Base-by-base conservation (phyloP, 2,329 filamentous ascomycete genomes). In the Calonectria naviculata region DNA sequence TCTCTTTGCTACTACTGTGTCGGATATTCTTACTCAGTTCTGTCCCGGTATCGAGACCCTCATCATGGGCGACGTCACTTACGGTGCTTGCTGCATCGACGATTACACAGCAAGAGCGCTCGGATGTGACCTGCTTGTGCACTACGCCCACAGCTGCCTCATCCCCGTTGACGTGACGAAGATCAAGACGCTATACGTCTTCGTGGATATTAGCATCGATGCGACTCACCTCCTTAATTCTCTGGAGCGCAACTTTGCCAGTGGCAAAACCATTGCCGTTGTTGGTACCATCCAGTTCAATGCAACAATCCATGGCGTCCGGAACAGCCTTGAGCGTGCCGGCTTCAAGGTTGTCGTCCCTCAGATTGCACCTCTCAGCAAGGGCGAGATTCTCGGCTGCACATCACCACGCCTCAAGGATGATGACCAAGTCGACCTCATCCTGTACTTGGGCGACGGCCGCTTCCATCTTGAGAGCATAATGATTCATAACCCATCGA, bases 221-320 rank as follows among this genome's bases (percentile, higher is more conserved):
- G 94, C 94, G 0, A 86, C 91, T 15, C 97, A 99, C 83, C 89
- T 99, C 19, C 85, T 98, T 62, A 93, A 94, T 10, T 97, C 95
- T 0, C 88, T 99, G 56, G 93, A 95, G 80, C 92, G 95, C 72
- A 99, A 98, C 81, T 98, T 98, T 81, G 88, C 92, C 2, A 85
- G 92, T 0, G 94, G 94, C 2, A 97, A 97, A 84, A 96, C 93
- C 0, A 92, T 99, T 69, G 97, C 97, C 6, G 89, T 98, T 76
- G 96, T 99, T 19, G 96, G 97, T 58, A 99, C 97, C 0, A 99
- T 99, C 76, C 97, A 99, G 82, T 99, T 99, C 88, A 99, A 99
- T 84, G 94, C 95, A 41, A 98, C 97, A 0, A 93, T 99, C 36
- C 97, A 99, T 83, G 94, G 94, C 19, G 91, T 97, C 17, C 91